A percentile compares a stretch with the other conserved stretches of the same genome.
Evolutionary conservation across 2,329 filamentous ascomycete genomes (phyloP).

Genomic region (Xylaria polymorpha): DNA sequence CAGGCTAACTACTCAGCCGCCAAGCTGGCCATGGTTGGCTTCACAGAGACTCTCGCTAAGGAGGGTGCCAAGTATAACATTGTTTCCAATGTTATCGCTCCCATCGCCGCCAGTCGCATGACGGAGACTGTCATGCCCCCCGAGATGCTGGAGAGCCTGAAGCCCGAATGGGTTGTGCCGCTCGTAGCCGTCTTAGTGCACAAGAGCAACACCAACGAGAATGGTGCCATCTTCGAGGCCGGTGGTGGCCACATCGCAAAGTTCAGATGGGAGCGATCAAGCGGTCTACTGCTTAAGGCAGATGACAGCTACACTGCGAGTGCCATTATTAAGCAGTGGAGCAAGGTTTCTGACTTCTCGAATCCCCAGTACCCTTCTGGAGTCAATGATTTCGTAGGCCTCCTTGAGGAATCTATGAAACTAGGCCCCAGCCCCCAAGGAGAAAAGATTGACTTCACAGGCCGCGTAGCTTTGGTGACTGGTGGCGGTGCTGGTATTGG

Average conservation of each 20-base stretch:
- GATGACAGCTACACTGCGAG: constrained; percentile 89
- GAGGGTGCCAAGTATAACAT: constrained; percentile 99
- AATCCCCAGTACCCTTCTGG: constrained; percentile 84
- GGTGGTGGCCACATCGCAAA: constrained; percentile 94
- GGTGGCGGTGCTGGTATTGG: constrained; percentile 92
- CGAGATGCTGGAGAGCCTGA: constrained; percentile 85
- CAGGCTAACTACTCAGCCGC: constrained; percentile 98
- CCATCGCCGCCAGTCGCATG: constrained; percentile 95
- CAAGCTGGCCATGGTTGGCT: constrained; percentile 94
- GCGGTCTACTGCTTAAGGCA: constrained; percentile 87
- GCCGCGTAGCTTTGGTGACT: constrained; percentile 87
- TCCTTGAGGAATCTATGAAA: constrained; percentile 87
- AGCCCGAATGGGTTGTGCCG: constrained; percentile 95
- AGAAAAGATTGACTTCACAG: constrained; percentile 82
- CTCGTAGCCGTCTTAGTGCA: constrained; percentile 90
- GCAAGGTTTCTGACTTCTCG: constrained; percentile 87
- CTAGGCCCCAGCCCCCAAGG: constrained; percentile 77
- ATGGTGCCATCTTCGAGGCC: constrained; percentile 90
- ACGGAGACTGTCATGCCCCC: constrained; percentile 95
- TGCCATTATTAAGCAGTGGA: constrained; percentile 90
- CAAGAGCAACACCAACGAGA: constrained; percentile 84
- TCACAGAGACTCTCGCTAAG: constrained; percentile 97
- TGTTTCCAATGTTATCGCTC: constrained; percentile 91
- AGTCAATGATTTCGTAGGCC: constrained; percentile 85
- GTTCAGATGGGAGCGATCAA: constrained; percentile 92